These are phyloP conservation scores for Fomes fomentarius DNA, from an alignment of 1,284 basidiomycete species.

Conservation along the genomic window DNA sequence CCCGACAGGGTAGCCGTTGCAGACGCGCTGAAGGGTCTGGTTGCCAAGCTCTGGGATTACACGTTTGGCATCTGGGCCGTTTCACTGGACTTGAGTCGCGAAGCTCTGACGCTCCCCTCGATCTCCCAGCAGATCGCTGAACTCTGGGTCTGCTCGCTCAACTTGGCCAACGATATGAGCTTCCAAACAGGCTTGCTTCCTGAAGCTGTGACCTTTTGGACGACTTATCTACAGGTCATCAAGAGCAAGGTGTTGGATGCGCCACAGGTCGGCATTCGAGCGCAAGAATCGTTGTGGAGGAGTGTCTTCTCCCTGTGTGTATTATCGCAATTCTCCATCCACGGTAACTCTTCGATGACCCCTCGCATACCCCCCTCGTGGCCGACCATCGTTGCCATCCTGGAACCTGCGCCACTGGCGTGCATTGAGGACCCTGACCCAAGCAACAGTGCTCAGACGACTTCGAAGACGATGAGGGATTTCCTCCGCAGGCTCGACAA, in stretches of 20 bases:
- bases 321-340: constrained; percentile 78
- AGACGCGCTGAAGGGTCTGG: constrained; percentile 41
- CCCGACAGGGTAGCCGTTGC: constrained; percentile 24
- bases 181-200: constrained; percentile 14
- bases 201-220: constrained; percentile 44
- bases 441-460: neutral
- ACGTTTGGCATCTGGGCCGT: constrained; percentile 56
- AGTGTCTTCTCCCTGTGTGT: constrained; percentile 72
- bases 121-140: constrained; percentile 45
- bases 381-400: constrained; percentile 61
- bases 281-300: constrained; percentile 77
- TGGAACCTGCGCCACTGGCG: constrained; percentile 63
- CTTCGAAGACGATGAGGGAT: constrained; percentile 35
- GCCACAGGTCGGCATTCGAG: constrained; percentile 41
- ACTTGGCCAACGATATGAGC: constrained; percentile 34
- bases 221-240: constrained; percentile 41
- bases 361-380: constrained; percentile 66
- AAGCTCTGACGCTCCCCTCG: constrained; percentile 41
- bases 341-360: constrained; percentile 58
- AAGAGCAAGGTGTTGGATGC: constrained; percentile 34
- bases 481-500: constrained; percentile 68
- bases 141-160: constrained; percentile 79
- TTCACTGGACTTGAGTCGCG: constrained; percentile 38
- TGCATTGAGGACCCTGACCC: constrained; percentile 55
- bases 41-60: constrained; percentile 55